phyloP scores from a whole-genome alignment of 2,329 filamentous ascomycete genomes.

The Cytospora chrysosperma region DNA sequence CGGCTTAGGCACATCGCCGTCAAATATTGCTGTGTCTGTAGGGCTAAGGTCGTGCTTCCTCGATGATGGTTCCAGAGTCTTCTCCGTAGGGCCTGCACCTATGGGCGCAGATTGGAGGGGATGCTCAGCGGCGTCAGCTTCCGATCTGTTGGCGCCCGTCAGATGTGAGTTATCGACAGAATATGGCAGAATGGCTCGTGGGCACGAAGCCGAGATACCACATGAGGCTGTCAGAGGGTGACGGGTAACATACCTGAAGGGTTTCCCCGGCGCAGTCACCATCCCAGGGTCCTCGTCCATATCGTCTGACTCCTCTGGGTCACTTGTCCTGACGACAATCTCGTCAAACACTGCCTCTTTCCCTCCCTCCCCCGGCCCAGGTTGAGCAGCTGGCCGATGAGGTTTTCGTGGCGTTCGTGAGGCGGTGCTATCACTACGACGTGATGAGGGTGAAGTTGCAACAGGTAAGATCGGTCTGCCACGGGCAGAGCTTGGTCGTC shows the following conservation, averaged over 20 bases:
- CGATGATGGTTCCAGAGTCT: background rate
- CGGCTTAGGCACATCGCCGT: background rate
- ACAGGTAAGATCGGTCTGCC: background rate
- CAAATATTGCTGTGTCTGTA: background rate
- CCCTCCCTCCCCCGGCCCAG: background rate
- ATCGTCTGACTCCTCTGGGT: constrained; percentile 39
- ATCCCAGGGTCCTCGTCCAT: constrained; percentile 27
- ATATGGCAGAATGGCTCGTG: background rate
- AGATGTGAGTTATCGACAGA: background rate
- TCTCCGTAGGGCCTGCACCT: background rate
- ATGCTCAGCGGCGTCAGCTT: constrained; percentile 1
- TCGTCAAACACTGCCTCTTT: constrained; percentile 39
- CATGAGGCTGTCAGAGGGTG: background rate
- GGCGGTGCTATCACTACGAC: constrained; percentile 12
- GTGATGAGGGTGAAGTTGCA: background rate
- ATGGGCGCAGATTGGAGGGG: background rate
- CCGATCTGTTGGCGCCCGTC: constrained; percentile 6
- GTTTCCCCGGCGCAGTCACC: constrained; percentile 20
- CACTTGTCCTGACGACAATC: constrained; percentile 46
- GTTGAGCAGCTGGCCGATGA: background rate
- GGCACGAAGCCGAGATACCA: background rate
- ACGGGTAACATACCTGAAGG: constrained; percentile 26
- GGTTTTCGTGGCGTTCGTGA: constrained; percentile 11
- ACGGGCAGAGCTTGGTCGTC: constrained; percentile 5
- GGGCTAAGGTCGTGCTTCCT: background rate